Conservation (phyloP, 2,329 filamentous ascomycete genomes). For the Pestalotiopsis sp. region DNA sequence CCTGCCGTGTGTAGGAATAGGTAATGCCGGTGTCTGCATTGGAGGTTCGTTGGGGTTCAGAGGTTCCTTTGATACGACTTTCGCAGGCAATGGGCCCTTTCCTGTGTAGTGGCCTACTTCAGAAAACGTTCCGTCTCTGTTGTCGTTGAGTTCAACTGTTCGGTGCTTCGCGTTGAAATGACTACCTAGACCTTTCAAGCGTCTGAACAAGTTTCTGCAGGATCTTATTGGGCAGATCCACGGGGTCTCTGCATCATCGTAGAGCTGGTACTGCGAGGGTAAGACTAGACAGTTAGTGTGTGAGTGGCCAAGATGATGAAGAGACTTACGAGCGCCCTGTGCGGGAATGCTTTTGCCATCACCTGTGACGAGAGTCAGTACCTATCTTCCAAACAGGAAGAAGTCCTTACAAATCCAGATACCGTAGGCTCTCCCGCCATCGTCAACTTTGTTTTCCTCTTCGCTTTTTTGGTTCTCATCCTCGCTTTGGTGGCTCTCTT, state of each 20-base stretch:
- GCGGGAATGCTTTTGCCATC: slow-evolving; percentile 2
- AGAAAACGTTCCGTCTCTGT: slow-evolving; percentile 41
- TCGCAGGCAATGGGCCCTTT: slow-evolving; percentile 1
- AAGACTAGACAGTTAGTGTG: slow-evolving; percentile 22
- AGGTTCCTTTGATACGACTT: slow-evolving; percentile 25
- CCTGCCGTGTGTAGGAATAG: neutral
- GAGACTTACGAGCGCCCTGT: slow-evolving; percentile 22
- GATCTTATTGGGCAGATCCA: slow-evolving; percentile 40
- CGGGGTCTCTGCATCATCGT: slow-evolving; percentile 21
- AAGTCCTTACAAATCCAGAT: slow-evolving; percentile 5
- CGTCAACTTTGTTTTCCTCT: neutral
- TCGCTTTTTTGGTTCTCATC: neutral
- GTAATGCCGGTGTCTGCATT: slow-evolving; percentile 17
- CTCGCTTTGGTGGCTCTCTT: neutral
- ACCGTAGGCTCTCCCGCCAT: slow-evolving; percentile 1
- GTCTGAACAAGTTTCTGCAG: slow-evolving; percentile 32
- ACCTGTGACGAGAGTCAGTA: neutral
- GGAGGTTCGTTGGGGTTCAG: slow-evolving; percentile 20
- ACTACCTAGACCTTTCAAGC: slow-evolving; percentile 16
- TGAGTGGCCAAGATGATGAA: neutral
- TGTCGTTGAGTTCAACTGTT: slow-evolving; percentile 37
- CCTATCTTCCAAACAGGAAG: neutral
- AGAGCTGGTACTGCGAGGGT: slow-evolving; percentile 32
- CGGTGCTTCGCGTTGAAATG: slow-evolving; percentile 26
- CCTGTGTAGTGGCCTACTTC: slow-evolving; percentile 19